Conservation (phyloP, 495 filamentous ascomycete genomes). For the Daldinia vernicosa region DNA sequence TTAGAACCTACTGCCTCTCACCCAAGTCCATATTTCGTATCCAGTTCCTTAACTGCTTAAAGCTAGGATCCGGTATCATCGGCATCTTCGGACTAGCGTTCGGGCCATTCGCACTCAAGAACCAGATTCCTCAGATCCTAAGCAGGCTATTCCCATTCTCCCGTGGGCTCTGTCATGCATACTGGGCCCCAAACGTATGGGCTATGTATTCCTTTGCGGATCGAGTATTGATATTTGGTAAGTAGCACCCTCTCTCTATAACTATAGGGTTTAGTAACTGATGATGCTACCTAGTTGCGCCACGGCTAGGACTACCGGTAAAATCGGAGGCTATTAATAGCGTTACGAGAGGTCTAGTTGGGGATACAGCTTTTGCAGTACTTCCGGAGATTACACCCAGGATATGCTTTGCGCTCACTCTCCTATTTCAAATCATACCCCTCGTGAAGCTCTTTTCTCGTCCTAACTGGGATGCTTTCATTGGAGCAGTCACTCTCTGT, state of each 20-base stretch:
- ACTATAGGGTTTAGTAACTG: slow-evolving; percentile 41
- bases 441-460: slow-evolving; percentile 82
- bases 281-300: slow-evolving; percentile 72
- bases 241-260: slow-evolving; percentile 42
- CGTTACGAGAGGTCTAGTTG: slow-evolving; percentile 90
- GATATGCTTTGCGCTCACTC: slow-evolving; percentile 81
- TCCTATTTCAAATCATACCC: slow-evolving; percentile 82
- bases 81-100: slow-evolving; percentile 84
- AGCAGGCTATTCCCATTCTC: slow-evolving; percentile 93
- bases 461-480: slow-evolving; percentile 86
- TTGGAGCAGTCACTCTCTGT: slow-evolving; percentile 91
- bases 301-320: slow-evolving; percentile 75
- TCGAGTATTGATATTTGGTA: slow-evolving; percentile 80
- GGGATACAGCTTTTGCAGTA: slow-evolving; percentile 94
- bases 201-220: slow-evolving; percentile 95
- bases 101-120: slow-evolving; percentile 85
- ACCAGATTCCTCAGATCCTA: slow-evolving; percentile 87
- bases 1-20: slow-evolving; percentile 88
- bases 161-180: slow-evolving; percentile 91
- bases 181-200: slow-evolving; percentile 99
- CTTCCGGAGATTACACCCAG: slow-evolving; percentile 85
- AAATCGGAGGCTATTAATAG: slow-evolving; percentile 80
- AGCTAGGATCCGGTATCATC: slow-evolving; percentile 77
- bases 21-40: slow-evolving; percentile 78
- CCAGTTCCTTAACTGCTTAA: slow-evolving; percentile 78